Base-by-base conservation (phyloP, 176 grass and related monocot species). In the Metroxylon sagu region DNA sequence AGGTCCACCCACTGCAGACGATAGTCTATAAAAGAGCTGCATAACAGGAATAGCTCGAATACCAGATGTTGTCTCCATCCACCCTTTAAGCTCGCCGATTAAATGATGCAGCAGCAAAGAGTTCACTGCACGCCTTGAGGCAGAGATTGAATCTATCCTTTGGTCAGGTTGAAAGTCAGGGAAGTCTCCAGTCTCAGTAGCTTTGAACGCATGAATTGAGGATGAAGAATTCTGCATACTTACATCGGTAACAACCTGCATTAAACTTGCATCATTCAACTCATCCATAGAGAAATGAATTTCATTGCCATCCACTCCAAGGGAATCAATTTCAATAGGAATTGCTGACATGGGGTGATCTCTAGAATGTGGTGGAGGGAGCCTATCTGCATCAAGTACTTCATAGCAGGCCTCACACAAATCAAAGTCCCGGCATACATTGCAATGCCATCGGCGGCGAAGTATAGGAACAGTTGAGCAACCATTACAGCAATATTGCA, bases 401-500 rank as follows among this genome's bases (percentile, higher is more conserved):
- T 88, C 83, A 82, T 96, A 88, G 87, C 92, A 96, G 16, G 87
- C 75, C 75, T 96, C 92, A 71, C 92, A 96, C 48, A 96, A 62
- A 71, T 96, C 92, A 62, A 96, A 96, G 65, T 96, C 92, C 66
- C 83, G 92, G 71, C 92, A 96, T 61, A 88, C 69, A 66, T 74
- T 91, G 66, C 92, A 97, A 74, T 97, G 92, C 92, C 92, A 97
- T 72, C 92, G 81, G 65, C 78, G 92, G 60, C 92, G 61, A 66
- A 88, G 83, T 82, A 97, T 96, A 48, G 92, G 92, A 65, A 96
- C 92, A 52, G 87, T 90, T 57, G 92, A 96, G 69, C 92, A 96
- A 74, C 92, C 92, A 82, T 96, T 87, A 69, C 92, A 96, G 71
- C 92, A 90, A 71, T 96, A 96, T 74, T 96, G 92, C 54, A 96